Base-by-base conservation (phyloP, 2,329 filamentous ascomycete species). In the Venturia carpophila region DNA sequence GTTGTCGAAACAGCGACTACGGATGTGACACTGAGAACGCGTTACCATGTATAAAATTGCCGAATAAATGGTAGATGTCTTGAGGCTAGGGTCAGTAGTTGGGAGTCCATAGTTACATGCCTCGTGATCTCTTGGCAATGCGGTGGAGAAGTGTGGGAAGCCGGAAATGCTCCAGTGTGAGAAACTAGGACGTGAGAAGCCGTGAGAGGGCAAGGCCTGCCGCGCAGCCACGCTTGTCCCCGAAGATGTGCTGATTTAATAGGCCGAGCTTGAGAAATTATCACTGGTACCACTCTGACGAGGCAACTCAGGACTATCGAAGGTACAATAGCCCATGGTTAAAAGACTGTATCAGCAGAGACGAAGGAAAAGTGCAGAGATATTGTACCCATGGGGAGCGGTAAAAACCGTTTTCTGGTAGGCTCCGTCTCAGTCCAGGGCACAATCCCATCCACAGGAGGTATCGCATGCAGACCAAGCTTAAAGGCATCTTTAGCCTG, bases 1-100 rank as follows among this genome's bases (percentile, higher is more conserved):
- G 61, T 63, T 17, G 43, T 49, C 27, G 58, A 61, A 9, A 61
- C 58, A 41, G 58, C 37, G 24, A 27, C 41, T 24, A 42, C 43
- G 1, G 39, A 37, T 11, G 43, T 63, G 21, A 45, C 34, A 43
- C 13, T 63, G 17, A 7, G 39, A 41, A 37, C 30, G 24, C 17
- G 24, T 47, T 10, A 63, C 3, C 17, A 21, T 49, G 61, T 45
- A n/a, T 19, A 41, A 45, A 3, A 45, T 63, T 21, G 42, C 49
- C 39, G 61, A 45, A 19, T 63, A 63, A 34, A 63, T 49, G 13
- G 61, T 63, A n/a, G 61, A 63, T 1, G 61, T 63, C 21, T 41
- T 63, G 41, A 63, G 27, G 19, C 10, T 19, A 3, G 37, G 9
- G 21, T 13, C 61, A 19, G 37, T 15, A 15, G 49, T 6, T 55